Percentiles rank a stretch among this genome's conserved stretches.
Evolutionary conservation across 352 stramenopile genomes (phyloP).

Genomic region (Phytophthora pseudosyringae): DNA sequence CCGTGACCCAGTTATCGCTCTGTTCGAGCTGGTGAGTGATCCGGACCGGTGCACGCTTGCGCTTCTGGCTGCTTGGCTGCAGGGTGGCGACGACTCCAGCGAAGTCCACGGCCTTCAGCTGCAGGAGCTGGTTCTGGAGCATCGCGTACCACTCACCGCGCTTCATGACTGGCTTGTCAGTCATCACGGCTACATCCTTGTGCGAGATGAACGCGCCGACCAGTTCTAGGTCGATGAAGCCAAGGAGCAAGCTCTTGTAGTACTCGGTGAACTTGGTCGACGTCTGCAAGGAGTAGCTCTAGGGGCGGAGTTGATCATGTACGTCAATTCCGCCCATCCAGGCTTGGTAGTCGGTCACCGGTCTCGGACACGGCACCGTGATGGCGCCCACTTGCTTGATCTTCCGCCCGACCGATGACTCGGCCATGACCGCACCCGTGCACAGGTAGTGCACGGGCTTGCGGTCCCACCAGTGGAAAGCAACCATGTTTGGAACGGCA

Average conservation of each 20-base stretch:
- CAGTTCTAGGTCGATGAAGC: not conserved
- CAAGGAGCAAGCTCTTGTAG: not conserved
- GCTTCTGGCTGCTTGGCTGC: no score
- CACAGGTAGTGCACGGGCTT: slow-evolving; percentile 39
- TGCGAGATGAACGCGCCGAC: not conserved
- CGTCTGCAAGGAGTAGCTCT: not conserved
- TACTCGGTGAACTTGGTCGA: not conserved
- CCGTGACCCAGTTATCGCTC: no score
- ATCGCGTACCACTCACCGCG: no score
- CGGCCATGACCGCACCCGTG: slow-evolving; percentile 19
- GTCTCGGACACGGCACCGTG: slow-evolving; percentile 9
- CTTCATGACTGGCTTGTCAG: no score
- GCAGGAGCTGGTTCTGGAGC: no score
- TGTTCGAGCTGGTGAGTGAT: no score
- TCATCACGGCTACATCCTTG: no score
- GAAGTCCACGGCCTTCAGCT: no score
- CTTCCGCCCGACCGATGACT: slow-evolving; percentile 19
- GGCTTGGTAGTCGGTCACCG: slow-evolving; percentile 32
- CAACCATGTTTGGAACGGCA: slow-evolving; percentile 16
- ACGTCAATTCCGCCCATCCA: slow-evolving; percentile 5
- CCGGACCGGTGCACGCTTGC: no score
- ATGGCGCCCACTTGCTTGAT: slow-evolving; percentile 17
- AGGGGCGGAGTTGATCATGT: slow-evolving; percentile 19
- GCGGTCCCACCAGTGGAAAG: slow-evolving; percentile 32
- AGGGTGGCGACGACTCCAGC: no score